A percentile compares a stretch with the other conserved stretches of the same genome.
phyloP scores from a whole-genome alignment of 164 flowering plant genomes.

The Tetracentron sinense region DNA sequence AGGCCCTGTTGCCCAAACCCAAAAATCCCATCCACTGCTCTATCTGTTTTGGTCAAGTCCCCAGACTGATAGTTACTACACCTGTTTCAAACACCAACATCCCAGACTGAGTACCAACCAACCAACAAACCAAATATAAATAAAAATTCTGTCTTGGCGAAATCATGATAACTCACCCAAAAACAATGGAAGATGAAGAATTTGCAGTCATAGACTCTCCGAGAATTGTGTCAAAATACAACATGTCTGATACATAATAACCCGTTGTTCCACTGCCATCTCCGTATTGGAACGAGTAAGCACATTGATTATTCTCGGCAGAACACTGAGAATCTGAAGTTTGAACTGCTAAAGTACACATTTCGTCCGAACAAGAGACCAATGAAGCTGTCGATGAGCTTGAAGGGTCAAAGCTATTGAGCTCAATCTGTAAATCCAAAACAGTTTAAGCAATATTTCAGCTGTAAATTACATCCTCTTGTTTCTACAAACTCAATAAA shows the following conservation, averaged over 20 bases:
- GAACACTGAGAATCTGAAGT: conserved; percentile 63
- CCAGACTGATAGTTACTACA: conserved; percentile 79
- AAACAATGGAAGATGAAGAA: conserved; percentile 63
- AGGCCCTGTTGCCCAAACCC: conserved; percentile 85
- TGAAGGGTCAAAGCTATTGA: conserved; percentile 58
- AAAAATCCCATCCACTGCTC: conserved; percentile 96
- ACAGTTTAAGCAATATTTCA: background rate
- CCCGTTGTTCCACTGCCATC: conserved; percentile 96
- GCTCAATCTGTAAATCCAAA: conserved; percentile 49
- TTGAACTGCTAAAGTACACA: conserved; percentile 52
- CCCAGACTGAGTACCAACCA: conserved; percentile 1
- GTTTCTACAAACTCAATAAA: conserved; percentile 1
- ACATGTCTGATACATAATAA: conserved; percentile 66
- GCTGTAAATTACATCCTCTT: background rate
- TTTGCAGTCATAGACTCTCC: conserved; percentile 44
- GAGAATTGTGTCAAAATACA: conserved; percentile 50
- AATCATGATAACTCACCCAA: conserved; percentile 54
- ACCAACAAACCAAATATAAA: background rate
- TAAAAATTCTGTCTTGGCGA: background rate
- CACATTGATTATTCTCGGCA: conserved; percentile 43
- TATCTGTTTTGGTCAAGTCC: conserved; percentile 78
- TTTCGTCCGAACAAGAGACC: conserved; percentile 60
- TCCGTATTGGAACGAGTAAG: conserved; percentile 78
- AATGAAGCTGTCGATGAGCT: conserved; percentile 58
- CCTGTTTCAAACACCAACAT: conserved; percentile 43